Evolutionary conservation across 352 stramenopile species (phyloP).

Genomic region (Phytophthora sp.): DNA sequence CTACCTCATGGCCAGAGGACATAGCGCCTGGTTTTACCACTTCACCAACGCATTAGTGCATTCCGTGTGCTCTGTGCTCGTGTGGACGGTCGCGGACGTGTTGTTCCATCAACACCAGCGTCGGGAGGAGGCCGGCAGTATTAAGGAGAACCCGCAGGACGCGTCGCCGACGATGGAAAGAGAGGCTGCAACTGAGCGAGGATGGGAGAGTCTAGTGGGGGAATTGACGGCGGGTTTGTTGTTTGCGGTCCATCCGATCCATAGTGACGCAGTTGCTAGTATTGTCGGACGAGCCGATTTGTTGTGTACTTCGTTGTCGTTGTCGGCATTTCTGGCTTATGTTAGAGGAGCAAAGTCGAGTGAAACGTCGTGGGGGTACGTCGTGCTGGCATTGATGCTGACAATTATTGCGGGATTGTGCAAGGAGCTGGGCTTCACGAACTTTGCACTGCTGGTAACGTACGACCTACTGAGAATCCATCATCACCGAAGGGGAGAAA

Average conservation of each 20-base stretch:
- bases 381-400: slow-evolving; percentile 24
- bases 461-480: slow-evolving; percentile 55
- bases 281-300: slow-evolving; percentile 92
- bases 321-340: slow-evolving; percentile 74
- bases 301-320: slow-evolving; percentile 72
- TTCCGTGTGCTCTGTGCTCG: slow-evolving; percentile 56
- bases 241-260: slow-evolving; percentile 92
- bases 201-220: not conserved
- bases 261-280: slow-evolving; percentile 91
- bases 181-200: not conserved
- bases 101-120: slow-evolving; percentile 36
- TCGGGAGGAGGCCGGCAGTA: not conserved
- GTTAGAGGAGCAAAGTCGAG: slow-evolving; percentile 24
- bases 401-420: slow-evolving; percentile 63
- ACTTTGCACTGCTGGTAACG: slow-evolving; percentile 76
- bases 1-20: slow-evolving; percentile 48
- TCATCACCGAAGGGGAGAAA: not conserved
- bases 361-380: slow-evolving; percentile 27
- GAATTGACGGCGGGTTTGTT: slow-evolving; percentile 62
- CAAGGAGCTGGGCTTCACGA: slow-evolving; percentile 91
- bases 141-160: slow-evolving; percentile 32
- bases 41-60: slow-evolving; percentile 81
- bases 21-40: slow-evolving; percentile 71
- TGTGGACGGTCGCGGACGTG: slow-evolving; percentile 52
- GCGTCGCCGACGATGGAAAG: not conserved